phyloP scores from a whole-genome alignment of 129 eudicot genomes.

The Escallonia herrerae region DNA sequence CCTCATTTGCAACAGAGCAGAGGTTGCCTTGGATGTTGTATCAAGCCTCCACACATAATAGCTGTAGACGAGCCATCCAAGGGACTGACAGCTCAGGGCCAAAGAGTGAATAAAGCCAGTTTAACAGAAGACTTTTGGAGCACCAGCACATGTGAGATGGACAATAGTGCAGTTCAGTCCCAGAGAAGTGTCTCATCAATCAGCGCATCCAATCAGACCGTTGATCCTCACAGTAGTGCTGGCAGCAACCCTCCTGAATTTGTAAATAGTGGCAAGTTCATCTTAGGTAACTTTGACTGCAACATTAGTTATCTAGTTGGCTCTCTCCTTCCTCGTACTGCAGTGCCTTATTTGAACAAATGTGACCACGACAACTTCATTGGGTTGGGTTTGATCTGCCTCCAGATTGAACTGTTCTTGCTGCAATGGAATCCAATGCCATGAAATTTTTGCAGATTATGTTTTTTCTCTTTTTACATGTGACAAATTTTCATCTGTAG shows the following conservation, averaged over 20 bases:
- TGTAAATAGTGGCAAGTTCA: slow-evolving; percentile 63
- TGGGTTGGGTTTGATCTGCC: too few species aligned
- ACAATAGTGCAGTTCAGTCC: slow-evolving; percentile 54
- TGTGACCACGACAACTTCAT: too few species aligned
- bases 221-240: slow-evolving; percentile 37
- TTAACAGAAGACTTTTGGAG: slow-evolving; percentile 66
- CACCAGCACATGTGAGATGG: slow-evolving; percentile 78
- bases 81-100: slow-evolving; percentile 35
- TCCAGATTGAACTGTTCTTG: too few species aligned
- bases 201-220: slow-evolving; percentile 56
- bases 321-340: too few species aligned
- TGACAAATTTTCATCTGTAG: too few species aligned
- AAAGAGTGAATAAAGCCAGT: slow-evolving; percentile 36
- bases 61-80: slow-evolving; percentile 60
- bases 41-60: slow-evolving; percentile 45
- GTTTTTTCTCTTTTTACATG: too few species aligned
- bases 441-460: too few species aligned
- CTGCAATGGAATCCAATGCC: too few species aligned
- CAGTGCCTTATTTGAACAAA: too few species aligned
- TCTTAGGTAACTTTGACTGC: not conserved
- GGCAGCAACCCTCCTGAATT: slow-evolving; percentile 62
- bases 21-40: slow-evolving; percentile 93
- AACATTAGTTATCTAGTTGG: too few species aligned
- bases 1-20: slow-evolving; percentile 95
- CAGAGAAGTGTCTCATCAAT: slow-evolving; percentile 72